Conservation (phyloP, 495 filamentous ascomycete species). For the Daldinia loculata region DNA sequence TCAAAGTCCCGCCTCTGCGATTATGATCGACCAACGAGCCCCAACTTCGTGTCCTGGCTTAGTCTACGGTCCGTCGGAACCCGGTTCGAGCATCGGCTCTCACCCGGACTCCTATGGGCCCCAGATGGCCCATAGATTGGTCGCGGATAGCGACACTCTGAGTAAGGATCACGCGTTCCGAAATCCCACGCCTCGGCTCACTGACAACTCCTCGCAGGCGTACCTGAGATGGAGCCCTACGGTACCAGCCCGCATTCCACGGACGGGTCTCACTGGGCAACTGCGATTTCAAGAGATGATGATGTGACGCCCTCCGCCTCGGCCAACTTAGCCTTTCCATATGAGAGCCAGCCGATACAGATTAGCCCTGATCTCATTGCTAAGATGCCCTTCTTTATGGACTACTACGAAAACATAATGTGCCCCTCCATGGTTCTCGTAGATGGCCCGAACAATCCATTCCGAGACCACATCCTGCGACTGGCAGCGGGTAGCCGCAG, state of each 20-base stretch:
- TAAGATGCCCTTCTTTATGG: slow-evolving; percentile 69
- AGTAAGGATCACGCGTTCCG: slow-evolving; percentile 52
- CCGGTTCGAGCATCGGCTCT: slow-evolving; percentile 57
- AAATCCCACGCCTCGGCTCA: slow-evolving; percentile 43
- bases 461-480: slow-evolving; percentile 81
- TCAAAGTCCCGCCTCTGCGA: slow-evolving; percentile 61
- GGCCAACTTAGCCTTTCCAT: slow-evolving; percentile 41
- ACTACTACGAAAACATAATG: slow-evolving; percentile 87
- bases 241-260: slow-evolving; percentile 56
- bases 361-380: slow-evolving; percentile 62
- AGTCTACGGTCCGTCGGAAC: slow-evolving; percentile 58
- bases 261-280: slow-evolving; percentile 52
- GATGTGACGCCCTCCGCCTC: slow-evolving; percentile 45
- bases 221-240: slow-evolving; percentile 57
- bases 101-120: slow-evolving; percentile 56
- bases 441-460: slow-evolving; percentile 85
- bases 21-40: slow-evolving; percentile 60
- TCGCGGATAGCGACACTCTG: slow-evolving; percentile 56
- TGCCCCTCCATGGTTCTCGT: slow-evolving; percentile 91
- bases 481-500: slow-evolving; percentile 81
- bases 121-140: slow-evolving; percentile 55
- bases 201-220: slow-evolving; percentile 49
- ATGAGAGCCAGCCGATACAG: slow-evolving; percentile 49
- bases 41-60: slow-evolving; percentile 62
- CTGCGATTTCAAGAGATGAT: slow-evolving; percentile 52